These are phyloP conservation scores for Coemansia asiatica DNA, from an alignment of 192 early-diverging fungal species.

Conservation along the genomic window DNA sequence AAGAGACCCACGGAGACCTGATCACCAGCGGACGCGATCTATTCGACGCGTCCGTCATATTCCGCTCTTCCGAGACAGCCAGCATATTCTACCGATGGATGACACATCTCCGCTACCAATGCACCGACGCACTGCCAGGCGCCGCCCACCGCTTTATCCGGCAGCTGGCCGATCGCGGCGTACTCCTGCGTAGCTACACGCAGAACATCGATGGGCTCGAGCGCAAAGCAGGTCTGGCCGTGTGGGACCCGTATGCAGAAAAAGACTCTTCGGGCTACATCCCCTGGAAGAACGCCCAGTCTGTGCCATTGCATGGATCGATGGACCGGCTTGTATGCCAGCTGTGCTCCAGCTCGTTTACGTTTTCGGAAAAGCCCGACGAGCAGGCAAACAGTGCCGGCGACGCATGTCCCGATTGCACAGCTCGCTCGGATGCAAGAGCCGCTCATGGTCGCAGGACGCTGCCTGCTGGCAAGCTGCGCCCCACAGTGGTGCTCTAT, in stretches of 20 bases:
- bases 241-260: slow-evolving; percentile 44
- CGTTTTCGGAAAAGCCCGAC: slow-evolving; percentile 59
- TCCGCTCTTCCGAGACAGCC: slow-evolving; percentile 66
- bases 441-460: slow-evolving; percentile 67
- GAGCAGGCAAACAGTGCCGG: slow-evolving; percentile 62
- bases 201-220: slow-evolving; percentile 98
- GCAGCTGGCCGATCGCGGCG: slow-evolving; percentile 66
- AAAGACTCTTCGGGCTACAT: slow-evolving; percentile 15
- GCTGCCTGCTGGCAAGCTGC: slow-evolving; percentile 71
- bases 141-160: slow-evolving; percentile 83
- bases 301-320: slow-evolving; percentile 90
- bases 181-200: slow-evolving; percentile 88
- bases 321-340: slow-evolving; percentile 85
- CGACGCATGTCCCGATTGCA: slow-evolving; percentile 55
- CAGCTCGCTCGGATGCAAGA: slow-evolving; percentile 29
- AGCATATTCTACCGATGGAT: slow-evolving; percentile 69
- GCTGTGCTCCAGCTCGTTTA: slow-evolving; percentile 68
- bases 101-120: slow-evolving; percentile 76
- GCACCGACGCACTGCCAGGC: slow-evolving; percentile 71
- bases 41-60: slow-evolving; percentile 87
- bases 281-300: slow-evolving; percentile 47
- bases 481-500: slow-evolving; percentile 93
- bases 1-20: slow-evolving; percentile 67
- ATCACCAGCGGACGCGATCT: slow-evolving; percentile 81
- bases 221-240: slow-evolving; percentile 64